Evolutionary conservation across 139 green algal species (phyloP).

Genomic region (Coelastrella sp.): DNA sequence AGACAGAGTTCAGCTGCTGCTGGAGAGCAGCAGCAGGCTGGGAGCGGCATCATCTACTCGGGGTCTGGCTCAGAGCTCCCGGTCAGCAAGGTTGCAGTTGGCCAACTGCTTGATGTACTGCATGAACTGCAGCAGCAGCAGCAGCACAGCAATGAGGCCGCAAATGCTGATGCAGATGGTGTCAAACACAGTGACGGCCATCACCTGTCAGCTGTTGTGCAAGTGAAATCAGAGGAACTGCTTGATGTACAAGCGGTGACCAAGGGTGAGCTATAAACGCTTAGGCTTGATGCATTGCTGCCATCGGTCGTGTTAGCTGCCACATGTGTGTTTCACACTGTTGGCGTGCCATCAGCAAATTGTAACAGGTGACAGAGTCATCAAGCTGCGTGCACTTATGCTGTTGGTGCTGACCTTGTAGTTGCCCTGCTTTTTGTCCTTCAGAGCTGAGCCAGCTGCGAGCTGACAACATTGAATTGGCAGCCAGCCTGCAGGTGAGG

Average conservation of each 20-base stretch:
- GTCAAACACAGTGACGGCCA: neutral
- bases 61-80: constrained; percentile 2
- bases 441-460: constrained; percentile 37
- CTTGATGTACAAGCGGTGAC: constrained; percentile 4
- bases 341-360: neutral
- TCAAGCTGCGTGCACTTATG: neutral
- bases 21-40: neutral
- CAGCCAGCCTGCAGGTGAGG: constrained; percentile 39
- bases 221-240: constrained; percentile 12
- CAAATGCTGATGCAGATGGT: neutral
- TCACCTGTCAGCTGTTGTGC: neutral
- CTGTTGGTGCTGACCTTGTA: neutral
- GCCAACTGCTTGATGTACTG: constrained; percentile 19
- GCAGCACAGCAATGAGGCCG: neutral
- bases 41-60: constrained; percentile 17
- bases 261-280: neutral
- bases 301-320: neutral
- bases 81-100: constrained; percentile 6
- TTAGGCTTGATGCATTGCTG: neutral
- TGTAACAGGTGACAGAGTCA: neutral
- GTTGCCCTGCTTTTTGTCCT: neutral
- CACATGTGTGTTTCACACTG: neutral
- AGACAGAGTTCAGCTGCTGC: neutral
- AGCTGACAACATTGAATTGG: constrained; percentile 43
- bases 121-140: constrained; percentile 8